phyloP scores from a whole-genome alignment of 805 yeast genomes.

The Ogataea haglerorum region DNA sequence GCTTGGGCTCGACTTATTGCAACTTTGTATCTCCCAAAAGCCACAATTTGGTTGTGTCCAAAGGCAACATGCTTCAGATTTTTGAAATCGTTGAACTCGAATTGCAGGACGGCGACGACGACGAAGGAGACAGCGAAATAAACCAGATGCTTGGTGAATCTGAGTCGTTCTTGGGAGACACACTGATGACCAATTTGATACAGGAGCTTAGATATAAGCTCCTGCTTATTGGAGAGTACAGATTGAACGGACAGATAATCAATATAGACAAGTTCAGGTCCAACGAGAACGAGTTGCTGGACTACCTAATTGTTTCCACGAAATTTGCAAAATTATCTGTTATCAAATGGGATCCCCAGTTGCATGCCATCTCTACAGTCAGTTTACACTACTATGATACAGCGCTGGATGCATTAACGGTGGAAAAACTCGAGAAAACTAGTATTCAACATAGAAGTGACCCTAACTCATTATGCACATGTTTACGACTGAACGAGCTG shows the following conservation, averaged over 20 bases:
- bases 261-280: conserved; percentile 52
- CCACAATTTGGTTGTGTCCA: conserved; percentile 63
- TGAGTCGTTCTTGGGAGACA: conserved; percentile 23
- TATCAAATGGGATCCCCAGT: conserved; percentile 60
- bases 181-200: conserved; percentile 17
- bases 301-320: conserved; percentile 64
- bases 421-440: conserved; percentile 36
- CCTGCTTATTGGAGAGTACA: conserved; percentile 57
- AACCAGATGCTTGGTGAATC: conserved; percentile 16
- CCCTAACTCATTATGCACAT: conserved; percentile 54
- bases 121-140: conserved; percentile 14
- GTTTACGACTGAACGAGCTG: conserved; percentile 60
- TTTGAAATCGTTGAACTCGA: conserved; percentile 40
- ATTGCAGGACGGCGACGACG: conserved; percentile 18
- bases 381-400: conserved; percentile 87
- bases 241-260: conserved; percentile 65
- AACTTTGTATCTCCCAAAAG: conserved; percentile 35
- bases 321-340: conserved; percentile 75
- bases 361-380: conserved; percentile 58
- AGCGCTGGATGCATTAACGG: conserved; percentile 48
- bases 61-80: conserved; percentile 66
- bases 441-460: conserved; percentile 54
- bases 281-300: conserved; percentile 43
- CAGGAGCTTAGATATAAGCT: conserved; percentile 29
- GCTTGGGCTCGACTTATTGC: conserved; percentile 56